These are phyloP conservation scores for Petunia axillaris DNA, from an alignment of 257 asterid genomes.

Conservation along the genomic window DNA sequence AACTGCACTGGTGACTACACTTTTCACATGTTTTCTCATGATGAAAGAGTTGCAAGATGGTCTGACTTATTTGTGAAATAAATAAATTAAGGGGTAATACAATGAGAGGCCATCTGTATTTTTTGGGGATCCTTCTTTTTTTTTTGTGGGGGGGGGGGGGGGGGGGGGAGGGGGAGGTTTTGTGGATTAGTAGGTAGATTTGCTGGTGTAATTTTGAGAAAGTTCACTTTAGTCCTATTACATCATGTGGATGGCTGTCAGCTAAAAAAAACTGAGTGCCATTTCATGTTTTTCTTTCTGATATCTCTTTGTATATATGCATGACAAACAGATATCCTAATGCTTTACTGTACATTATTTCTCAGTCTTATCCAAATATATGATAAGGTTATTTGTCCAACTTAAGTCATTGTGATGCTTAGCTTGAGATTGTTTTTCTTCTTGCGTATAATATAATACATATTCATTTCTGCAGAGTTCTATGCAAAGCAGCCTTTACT, in stretches of 20 bases:
- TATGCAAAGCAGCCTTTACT: background rate
- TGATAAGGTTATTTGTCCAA: background rate
- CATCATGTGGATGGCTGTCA: slow-evolving; percentile 8
- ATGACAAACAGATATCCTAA: background rate
- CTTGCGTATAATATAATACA: no score
- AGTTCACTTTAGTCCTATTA: background rate
- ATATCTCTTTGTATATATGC: slow-evolving; percentile 10
- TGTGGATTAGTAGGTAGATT: background rate
- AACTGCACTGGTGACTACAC: background rate
- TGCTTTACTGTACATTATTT: background rate
- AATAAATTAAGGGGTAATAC: slow-evolving; percentile 8
- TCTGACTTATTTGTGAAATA: background rate
- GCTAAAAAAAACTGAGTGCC: background rate
- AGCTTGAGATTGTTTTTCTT: background rate
- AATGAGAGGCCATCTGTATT: background rate
- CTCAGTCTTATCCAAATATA: background rate
- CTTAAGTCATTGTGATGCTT: slow-evolving; percentile 1
- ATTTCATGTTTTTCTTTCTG: background rate
- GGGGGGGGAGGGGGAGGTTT: background rate
- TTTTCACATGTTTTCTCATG: background rate
- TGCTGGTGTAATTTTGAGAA: background rate
- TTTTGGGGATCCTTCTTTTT: background rate
- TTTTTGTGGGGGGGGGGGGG: background rate
- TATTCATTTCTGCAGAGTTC: slow-evolving; percentile 15
- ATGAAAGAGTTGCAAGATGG: slow-evolving; percentile 13